A percentile compares a stretch with the other conserved stretches of the same genome.
These are phyloP conservation scores for Dichomitus squalens DNA, from an alignment of 1,284 basidiomycete genomes.

Conservation along the genomic window DNA sequence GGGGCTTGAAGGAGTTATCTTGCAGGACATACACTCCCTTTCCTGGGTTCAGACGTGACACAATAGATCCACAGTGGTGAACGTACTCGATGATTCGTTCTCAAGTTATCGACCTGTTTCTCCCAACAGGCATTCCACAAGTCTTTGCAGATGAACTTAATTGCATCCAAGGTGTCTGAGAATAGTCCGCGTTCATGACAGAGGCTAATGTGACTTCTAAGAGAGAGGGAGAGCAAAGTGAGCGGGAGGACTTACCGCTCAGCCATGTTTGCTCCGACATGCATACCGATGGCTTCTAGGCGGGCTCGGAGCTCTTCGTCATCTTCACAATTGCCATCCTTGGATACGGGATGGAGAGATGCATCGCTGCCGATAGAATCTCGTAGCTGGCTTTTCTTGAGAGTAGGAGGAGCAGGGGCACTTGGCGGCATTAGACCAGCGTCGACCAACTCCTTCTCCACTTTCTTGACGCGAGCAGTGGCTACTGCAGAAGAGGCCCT, in stretches of 20 bases:
- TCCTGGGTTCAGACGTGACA: background rate
- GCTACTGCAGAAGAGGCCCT: slow-evolving; percentile 73
- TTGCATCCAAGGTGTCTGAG: slow-evolving; percentile 82
- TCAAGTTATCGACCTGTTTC: slow-evolving; percentile 93
- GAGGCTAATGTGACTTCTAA: slow-evolving; percentile 47
- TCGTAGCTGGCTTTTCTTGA: slow-evolving; percentile 49
- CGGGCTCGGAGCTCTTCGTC: slow-evolving; percentile 72
- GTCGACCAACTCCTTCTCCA: slow-evolving; percentile 75
- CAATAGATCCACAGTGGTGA: background rate
- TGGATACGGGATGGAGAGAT: slow-evolving; percentile 35
- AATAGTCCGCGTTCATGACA: slow-evolving; percentile 78
- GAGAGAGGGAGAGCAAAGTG: background rate
- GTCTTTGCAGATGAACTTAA: slow-evolving; percentile 97
- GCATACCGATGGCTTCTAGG: slow-evolving; percentile 82
- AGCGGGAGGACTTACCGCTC: slow-evolving; percentile 63
- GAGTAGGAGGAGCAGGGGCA: slow-evolving; percentile 39
- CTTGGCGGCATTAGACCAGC: slow-evolving; percentile 65
- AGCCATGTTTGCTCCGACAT: slow-evolving; percentile 85
- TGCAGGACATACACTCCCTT: slow-evolving; percentile 94
- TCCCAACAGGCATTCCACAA: slow-evolving; percentile 89
- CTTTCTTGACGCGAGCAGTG: slow-evolving; percentile 58
- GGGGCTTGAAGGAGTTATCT: slow-evolving; percentile 88
- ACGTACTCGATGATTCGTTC: slow-evolving; percentile 89
- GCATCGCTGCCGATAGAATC: slow-evolving; percentile 54
- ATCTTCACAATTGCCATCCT: slow-evolving; percentile 55